Evolutionary conservation across 2,329 filamentous ascomycete species (phyloP), one percentile per base, ranked within the genome.

Genomic region (Aspergillus eucalypticola): DNA sequence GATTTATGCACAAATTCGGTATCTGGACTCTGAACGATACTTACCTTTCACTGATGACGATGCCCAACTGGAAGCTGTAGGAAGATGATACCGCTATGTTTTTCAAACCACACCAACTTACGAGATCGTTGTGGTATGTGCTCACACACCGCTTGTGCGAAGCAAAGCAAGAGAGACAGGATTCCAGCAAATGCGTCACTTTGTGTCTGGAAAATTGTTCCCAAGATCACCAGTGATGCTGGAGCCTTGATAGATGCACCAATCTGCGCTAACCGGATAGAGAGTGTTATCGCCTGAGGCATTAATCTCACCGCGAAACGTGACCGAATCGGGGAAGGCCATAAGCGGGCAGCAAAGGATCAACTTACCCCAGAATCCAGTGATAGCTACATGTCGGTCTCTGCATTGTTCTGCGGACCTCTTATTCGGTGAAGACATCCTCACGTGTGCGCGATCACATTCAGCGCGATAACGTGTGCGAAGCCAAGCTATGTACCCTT

Each of bases 251-350:
- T 29, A 29, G 10, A 29, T 29, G 27, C 32, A 35, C 11, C 32
- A 11, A 13, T 35, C 8, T 44, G 39, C 42, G 35, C 63, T 64
- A 65, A 57, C 58, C 54, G 5, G 8, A 35, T 53, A 19, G 2
- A 35, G 58, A 19, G 21, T 2, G 1, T 7, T 51, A 15, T 2
- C 51, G 54, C 65, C 65, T 63, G 52, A 67, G 65, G 65, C 63
- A 64, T 1, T 1, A 60, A 27, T 17, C 21, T 17, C 27, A 54
- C 58, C 42, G 42, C 41, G 52, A 53, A 65, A 66, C 62, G 64
- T 63, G 60, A 64, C 56, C 63, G 56, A 64, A 42, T 62, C 59
- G 54, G 65, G 58, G 64, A 59, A 60, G 23, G 49, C 38, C 17
- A 23, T 44, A 35, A n/a, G 17, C 41, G 41, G 41, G 41, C 41